These are phyloP conservation scores for Polytolypa hystricis DNA, from an alignment of 2,329 filamentous ascomycete genomes.

Conservation along the genomic window DNA sequence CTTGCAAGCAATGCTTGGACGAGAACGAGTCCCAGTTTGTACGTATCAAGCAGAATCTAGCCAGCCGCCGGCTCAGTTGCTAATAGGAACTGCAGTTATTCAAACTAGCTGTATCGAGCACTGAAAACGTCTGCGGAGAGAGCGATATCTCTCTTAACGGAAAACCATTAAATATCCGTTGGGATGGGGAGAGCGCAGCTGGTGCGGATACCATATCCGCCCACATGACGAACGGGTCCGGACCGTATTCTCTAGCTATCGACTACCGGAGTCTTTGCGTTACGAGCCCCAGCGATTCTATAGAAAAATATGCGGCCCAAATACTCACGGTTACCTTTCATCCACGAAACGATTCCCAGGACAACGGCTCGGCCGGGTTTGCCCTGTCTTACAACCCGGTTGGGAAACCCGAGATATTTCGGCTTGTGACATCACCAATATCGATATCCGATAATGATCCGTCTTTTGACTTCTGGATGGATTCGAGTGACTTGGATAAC, in stretches of 20 bases:
- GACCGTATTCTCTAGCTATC: slow-evolving; percentile 12
- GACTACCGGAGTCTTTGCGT: slow-evolving; percentile 20
- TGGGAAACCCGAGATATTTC: slow-evolving; percentile 18
- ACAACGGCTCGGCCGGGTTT: slow-evolving; percentile 21
- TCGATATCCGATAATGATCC: slow-evolving; percentile 12
- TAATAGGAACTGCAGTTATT: slow-evolving; percentile 17
- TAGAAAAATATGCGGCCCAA: slow-evolving; percentile 15
- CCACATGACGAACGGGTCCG: slow-evolving; percentile 11
- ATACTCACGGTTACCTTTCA: slow-evolving; percentile 20
- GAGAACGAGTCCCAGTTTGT: slow-evolving; percentile 10
- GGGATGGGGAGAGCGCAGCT: slow-evolving; percentile 15
- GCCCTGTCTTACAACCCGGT: slow-evolving; percentile 22
- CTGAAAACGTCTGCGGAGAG: slow-evolving; percentile 18
- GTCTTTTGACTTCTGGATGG: slow-evolving; percentile 16
- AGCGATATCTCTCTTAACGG: slow-evolving; percentile 20
- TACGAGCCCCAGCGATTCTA: slow-evolving; percentile 12
- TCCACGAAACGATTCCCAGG: slow-evolving; percentile 10
- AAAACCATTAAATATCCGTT: slow-evolving; percentile 14
- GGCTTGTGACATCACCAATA: slow-evolving; percentile 17
- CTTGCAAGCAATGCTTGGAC: slow-evolving; percentile 15
- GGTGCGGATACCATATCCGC: slow-evolving; percentile 18
- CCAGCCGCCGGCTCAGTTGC: too few relatives aligned
- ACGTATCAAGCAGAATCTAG: too few relatives aligned
- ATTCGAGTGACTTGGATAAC: slow-evolving; percentile 7
- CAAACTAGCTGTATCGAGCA: slow-evolving; percentile 16